Evolutionary conservation across 441 rosid genomes (phyloP).

Genomic region (Corymbia citriodora): DNA sequence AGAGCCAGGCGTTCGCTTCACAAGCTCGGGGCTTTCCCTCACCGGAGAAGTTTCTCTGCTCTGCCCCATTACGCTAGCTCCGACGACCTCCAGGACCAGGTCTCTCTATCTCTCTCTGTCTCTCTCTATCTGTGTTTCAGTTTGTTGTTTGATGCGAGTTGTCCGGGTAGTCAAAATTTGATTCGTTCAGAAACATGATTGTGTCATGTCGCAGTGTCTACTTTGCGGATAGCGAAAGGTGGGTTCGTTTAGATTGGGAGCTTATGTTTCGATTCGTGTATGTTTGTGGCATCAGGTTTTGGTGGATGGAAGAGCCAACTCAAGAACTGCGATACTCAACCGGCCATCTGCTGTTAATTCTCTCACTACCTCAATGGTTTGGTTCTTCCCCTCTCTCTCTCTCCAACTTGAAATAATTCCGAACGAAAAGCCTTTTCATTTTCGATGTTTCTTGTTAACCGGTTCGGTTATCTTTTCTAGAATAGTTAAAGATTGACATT

Average conservation of each 20-base stretch:
- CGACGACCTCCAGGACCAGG: conserved; percentile 65
- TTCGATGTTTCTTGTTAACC: accelerated
- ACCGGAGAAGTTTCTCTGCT: conserved; percentile 54
- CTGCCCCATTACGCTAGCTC: conserved; percentile 41
- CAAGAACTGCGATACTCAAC: conserved; percentile 86
- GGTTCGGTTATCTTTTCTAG: not conserved
- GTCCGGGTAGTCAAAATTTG: not conserved
- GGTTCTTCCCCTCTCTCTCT: not conserved
- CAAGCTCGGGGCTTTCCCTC: conserved; percentile 27
- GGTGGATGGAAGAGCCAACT: conserved; percentile 88
- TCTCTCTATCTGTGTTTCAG: not conserved
- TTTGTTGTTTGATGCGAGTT: not conserved
- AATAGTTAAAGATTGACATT: not conserved
- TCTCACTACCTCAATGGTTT: conserved; percentile 67
- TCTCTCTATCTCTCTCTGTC: not conserved
- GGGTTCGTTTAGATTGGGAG: not conserved
- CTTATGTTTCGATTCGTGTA: not conserved
- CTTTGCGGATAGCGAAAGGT: not conserved
- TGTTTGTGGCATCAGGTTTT: conserved; percentile 42
- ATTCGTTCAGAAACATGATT: not conserved
- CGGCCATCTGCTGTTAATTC: conserved; percentile 75
- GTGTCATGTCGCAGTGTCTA: accelerated
- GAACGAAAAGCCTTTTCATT: not conserved
- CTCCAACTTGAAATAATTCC: accelerated
- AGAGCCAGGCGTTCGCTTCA: conserved; percentile 27